phyloP scores from a whole-genome alignment of 208 protist genomes.

The Wallacemonas sp. region DNA sequence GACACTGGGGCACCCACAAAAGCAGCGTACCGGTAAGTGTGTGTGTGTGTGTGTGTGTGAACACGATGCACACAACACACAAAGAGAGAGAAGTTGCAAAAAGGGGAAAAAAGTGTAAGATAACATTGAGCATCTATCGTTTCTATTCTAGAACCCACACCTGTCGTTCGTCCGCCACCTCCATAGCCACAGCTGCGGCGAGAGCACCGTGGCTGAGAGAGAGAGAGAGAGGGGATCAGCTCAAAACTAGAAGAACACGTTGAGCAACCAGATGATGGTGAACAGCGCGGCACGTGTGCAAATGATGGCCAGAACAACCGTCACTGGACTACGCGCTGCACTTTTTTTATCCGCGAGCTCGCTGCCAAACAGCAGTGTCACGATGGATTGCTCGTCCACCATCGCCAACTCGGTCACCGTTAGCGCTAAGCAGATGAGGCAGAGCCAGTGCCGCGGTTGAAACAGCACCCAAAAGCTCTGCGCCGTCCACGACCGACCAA shows the following conservation, averaged over 20 bases:
- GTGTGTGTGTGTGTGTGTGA: too few relatives aligned
- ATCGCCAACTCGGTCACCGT: constrained; percentile 49
- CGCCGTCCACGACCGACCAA: neutral
- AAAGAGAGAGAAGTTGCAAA: constrained; percentile 7
- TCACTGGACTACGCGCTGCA: constrained; percentile 3
- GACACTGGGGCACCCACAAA: too few relatives aligned
- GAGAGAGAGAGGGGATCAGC: neutral
- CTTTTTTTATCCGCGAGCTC: neutral
- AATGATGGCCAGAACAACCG: constrained; percentile 21
- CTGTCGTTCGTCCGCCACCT: neutral
- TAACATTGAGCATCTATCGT: too few relatives aligned
- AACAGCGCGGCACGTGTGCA: constrained; percentile 22
- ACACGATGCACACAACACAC: too few relatives aligned
- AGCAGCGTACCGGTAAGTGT: too few relatives aligned
- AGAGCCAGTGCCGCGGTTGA: constrained; percentile 39
- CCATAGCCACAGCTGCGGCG: neutral
- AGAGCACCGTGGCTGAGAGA: too few relatives aligned
- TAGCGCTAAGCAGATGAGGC: constrained; percentile 28
- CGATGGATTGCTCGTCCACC: constrained; percentile 20
- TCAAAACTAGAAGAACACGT: constrained; percentile 22
- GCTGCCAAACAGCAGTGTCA: constrained; percentile 16
- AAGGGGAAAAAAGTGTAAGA: neutral
- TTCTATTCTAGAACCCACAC: too few relatives aligned
- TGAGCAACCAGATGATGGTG: constrained; percentile 21
- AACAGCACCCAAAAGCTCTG: constrained; percentile 23